Percentiles rank a stretch among this genome's conserved stretches.
Evolutionary conservation across 345 rosid species (phyloP).

Genomic region (Syzygium aromaticum): DNA sequence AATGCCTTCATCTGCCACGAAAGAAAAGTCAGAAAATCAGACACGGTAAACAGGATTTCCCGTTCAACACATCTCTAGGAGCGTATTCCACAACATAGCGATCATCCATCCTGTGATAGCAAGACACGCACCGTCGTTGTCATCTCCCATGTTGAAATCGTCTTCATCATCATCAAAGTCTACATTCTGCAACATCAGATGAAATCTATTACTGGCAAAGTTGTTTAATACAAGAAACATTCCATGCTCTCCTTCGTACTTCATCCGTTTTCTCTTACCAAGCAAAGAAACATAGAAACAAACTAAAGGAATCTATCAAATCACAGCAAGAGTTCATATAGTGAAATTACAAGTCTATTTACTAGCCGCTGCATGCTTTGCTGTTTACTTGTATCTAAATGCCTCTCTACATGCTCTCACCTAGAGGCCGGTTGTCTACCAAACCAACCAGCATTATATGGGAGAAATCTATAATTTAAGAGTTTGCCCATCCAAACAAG

Average conservation of each 20-base stretch:
- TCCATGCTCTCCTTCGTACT: background rate
- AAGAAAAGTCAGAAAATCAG: background rate
- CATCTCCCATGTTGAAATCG: constrained; percentile 34
- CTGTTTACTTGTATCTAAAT: background rate
- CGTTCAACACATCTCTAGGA: background rate
- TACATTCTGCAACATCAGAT: constrained; percentile 18
- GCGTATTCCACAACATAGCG: background rate
- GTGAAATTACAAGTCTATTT: background rate
- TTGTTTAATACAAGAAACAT: background rate
- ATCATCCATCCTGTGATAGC: background rate
- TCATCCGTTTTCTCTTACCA: background rate
- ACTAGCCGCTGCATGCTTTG: background rate
- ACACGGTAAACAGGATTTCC: background rate
- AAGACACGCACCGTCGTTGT: constrained; percentile 21
- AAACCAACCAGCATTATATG: background rate
- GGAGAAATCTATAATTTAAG: background rate
- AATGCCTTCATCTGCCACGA: constrained; percentile 22
- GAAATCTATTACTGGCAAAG: background rate
- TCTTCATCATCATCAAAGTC: constrained; percentile 51
- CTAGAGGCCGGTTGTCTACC: background rate
- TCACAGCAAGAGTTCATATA: background rate
- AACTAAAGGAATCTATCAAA: background rate
- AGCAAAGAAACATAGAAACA: background rate
- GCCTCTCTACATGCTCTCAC: background rate
- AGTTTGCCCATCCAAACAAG: background rate